phyloP scores from a whole-genome alignment of 2,329 filamentous ascomycete genomes.

The Fusarium irregulare region DNA sequence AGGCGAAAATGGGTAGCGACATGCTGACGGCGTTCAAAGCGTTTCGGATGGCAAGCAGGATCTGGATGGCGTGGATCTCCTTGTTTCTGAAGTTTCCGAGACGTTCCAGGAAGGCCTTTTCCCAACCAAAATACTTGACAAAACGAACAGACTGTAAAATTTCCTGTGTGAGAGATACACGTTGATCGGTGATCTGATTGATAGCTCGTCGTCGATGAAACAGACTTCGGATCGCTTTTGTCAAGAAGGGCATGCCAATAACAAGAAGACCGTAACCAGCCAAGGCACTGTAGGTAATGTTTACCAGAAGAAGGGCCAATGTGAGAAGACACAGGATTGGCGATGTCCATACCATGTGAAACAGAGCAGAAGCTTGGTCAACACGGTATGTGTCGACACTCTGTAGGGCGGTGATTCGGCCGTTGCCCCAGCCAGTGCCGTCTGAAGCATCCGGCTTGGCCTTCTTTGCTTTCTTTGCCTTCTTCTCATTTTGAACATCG shows the following conservation, averaged over 20 bases:
- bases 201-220: constrained; percentile 81
- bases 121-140: constrained; percentile 98
- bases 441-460: constrained; percentile 62
- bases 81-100: constrained; percentile 77
- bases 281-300: constrained; percentile 89
- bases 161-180: constrained; percentile 91
- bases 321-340: constrained; percentile 84
- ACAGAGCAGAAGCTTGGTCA: constrained; percentile 87
- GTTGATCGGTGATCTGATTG: constrained; percentile 93
- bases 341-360: constrained; percentile 91
- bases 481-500: constrained; percentile 54
- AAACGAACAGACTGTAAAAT: constrained; percentile 92
- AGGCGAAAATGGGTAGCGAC: constrained; percentile 91
- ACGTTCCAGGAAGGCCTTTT: constrained; percentile 83
- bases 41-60: constrained; percentile 84
- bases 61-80: constrained; percentile 87
- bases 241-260: constrained; percentile 81
- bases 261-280: constrained; percentile 87
- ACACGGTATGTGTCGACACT: constrained; percentile 94
- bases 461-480: constrained; percentile 54
- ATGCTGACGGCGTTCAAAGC: constrained; percentile 86
- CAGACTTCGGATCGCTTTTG: constrained; percentile 79
- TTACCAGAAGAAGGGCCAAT: constrained; percentile 82
- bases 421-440: constrained; percentile 89
- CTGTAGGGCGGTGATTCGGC: constrained; percentile 92